A percentile compares a stretch with the other conserved stretches of the same genome.
Conservation (phyloP, 1,284 basidiomycete genomes). For the Ceratobasidium papillatum region DNA sequence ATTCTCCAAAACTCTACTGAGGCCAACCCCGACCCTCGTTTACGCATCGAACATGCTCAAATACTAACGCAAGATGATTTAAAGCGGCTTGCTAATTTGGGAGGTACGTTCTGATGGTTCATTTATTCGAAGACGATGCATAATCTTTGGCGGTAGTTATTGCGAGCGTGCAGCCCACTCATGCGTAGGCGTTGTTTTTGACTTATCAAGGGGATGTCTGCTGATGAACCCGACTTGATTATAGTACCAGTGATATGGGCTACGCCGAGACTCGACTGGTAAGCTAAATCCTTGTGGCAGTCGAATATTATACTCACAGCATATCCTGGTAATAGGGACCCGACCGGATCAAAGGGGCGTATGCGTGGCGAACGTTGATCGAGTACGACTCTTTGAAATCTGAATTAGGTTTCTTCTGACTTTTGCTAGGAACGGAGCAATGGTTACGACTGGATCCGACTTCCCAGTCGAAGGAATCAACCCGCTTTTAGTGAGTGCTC, state of each 20-base stretch:
- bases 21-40: constrained; percentile 59
- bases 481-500: constrained; percentile 61
- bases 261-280: constrained; percentile 85
- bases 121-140: not conserved
- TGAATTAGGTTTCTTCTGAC: not conserved
- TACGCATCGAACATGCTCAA: constrained; percentile 91
- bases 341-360: constrained; percentile 83
- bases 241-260: constrained; percentile 87
- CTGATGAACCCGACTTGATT: not conserved
- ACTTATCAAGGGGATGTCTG: not conserved
- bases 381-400: constrained; percentile 56
- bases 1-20: constrained; percentile 65
- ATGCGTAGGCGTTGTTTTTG: constrained; percentile 65
- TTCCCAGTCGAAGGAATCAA: constrained; percentile 90
- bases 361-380: constrained; percentile 84
- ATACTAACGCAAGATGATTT: constrained; percentile 79
- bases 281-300: constrained; percentile 44
- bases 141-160: constrained; percentile 66
- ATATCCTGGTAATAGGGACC: constrained; percentile 64
- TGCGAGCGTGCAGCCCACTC: constrained; percentile 92
- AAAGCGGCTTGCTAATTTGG: constrained; percentile 71
- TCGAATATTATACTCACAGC: not conserved
- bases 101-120: constrained; percentile 64
- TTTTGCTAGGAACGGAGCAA: constrained; percentile 54
- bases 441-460: constrained; percentile 86